These are phyloP conservation scores for Diplodia mutila DNA, from an alignment of 2,329 filamentous ascomycete species.

Conservation along the genomic window DNA sequence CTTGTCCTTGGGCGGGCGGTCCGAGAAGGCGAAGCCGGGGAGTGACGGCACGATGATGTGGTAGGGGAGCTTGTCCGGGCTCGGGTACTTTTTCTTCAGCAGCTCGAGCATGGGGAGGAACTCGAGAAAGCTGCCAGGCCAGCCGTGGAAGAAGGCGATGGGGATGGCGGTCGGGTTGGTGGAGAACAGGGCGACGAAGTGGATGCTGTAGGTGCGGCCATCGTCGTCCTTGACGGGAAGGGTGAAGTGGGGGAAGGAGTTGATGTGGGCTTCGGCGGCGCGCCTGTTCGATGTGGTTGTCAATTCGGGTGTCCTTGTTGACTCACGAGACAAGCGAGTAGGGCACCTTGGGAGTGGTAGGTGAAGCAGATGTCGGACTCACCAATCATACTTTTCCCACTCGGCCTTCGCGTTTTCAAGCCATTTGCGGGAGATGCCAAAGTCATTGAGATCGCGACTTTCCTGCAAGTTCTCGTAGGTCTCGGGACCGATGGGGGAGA, in stretches of 20 bases:
- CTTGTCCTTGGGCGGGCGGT: slow-evolving; percentile 49
- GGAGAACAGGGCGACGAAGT: slow-evolving; percentile 62
- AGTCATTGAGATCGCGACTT: slow-evolving; percentile 30
- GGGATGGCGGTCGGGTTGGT: slow-evolving; percentile 57
- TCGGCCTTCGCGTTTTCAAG: slow-evolving; percentile 41
- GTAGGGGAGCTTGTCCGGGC: slow-evolving; percentile 56
- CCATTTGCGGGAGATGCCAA: slow-evolving; percentile 41
- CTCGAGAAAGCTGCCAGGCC: slow-evolving; percentile 61
- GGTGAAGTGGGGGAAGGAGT: slow-evolving; percentile 58
- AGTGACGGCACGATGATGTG: slow-evolving; percentile 62
- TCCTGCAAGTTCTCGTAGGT: slow-evolving; percentile 38
- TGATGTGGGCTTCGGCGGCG: slow-evolving; percentile 48
- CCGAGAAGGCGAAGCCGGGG: slow-evolving; percentile 60
- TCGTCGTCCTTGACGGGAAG: slow-evolving; percentile 48
- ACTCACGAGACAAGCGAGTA: neutral
- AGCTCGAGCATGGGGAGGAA: slow-evolving; percentile 58
- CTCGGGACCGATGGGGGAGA: slow-evolving; percentile 39
- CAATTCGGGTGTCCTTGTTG: neutral
- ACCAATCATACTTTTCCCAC: slow-evolving; percentile 46
- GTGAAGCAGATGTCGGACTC: slow-evolving; percentile 28
- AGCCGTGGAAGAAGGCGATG: slow-evolving; percentile 60
- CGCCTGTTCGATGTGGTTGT: neutral
- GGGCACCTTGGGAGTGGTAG: neutral
- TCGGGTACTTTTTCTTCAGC: slow-evolving; percentile 52
- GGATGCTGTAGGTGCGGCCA: slow-evolving; percentile 48